A percentile compares a stretch with the other conserved stretches of the same genome.
phyloP scores from a whole-genome alignment of 2,329 filamentous ascomycete species.

The Botryotinia convoluta region DNA sequence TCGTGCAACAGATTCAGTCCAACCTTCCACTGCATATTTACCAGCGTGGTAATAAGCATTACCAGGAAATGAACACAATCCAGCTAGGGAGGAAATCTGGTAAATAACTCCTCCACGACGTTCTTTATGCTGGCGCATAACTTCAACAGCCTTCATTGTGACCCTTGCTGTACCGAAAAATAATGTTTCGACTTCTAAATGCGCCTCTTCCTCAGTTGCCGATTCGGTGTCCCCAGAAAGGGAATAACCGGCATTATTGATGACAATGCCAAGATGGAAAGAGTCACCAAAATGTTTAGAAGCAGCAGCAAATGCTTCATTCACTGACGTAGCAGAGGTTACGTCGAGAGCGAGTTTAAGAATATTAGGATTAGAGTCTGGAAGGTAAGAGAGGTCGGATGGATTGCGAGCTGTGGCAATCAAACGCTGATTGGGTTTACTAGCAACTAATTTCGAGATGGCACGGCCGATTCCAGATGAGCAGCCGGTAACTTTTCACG shows the following conservation, averaged over 20 bases:
- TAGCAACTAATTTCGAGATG: constrained; percentile 42
- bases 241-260: constrained; percentile 61
- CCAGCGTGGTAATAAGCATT: constrained; percentile 42
- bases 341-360: constrained; percentile 50
- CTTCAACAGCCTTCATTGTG: constrained; percentile 40
- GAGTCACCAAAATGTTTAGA: constrained; percentile 43
- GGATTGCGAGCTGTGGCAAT: constrained; percentile 50
- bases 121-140: constrained; percentile 41
- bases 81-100: constrained; percentile 44
- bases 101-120: constrained; percentile 41
- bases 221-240: constrained; percentile 52
- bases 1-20: constrained; percentile 39
- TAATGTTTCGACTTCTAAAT: constrained; percentile 43
- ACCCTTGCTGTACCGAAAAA: constrained; percentile 46
- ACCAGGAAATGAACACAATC: constrained; percentile 41
- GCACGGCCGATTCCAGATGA: constrained; percentile 48
- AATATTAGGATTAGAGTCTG: constrained; percentile 39
- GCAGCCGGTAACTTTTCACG: constrained; percentile 47
- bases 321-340: constrained; percentile 41
- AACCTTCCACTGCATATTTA: constrained; percentile 45
- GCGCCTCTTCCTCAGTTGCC: constrained; percentile 39
- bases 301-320: constrained; percentile 40
- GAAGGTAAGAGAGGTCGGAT: constrained; percentile 43
- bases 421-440: constrained; percentile 42
- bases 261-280: constrained; percentile 56